A percentile compares a stretch with the other conserved stretches of the same genome.
phyloP scores from a whole-genome alignment of 352 stramenopile genomes.

The Phytopythium sindhum region DNA sequence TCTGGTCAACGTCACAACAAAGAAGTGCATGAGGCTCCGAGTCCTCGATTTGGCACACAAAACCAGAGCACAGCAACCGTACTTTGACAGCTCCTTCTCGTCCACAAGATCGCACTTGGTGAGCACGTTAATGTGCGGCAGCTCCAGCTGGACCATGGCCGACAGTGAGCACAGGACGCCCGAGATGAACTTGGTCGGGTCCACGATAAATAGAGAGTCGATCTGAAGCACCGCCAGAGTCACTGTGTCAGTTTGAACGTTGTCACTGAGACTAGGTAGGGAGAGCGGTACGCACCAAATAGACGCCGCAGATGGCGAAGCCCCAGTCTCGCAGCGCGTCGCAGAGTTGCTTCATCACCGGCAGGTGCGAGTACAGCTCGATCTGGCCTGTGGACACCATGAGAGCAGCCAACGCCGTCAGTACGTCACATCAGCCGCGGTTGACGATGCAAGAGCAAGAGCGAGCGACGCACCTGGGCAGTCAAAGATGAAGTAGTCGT shows the following conservation, averaged over 20 bases:
- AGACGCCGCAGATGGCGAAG: slow-evolving; percentile 88
- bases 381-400: slow-evolving; percentile 67
- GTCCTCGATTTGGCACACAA: neutral
- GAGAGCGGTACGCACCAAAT: slow-evolving; percentile 46
- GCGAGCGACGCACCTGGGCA: slow-evolving; percentile 86
- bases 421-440: neutral
- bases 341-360: slow-evolving; percentile 89
- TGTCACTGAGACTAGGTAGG: no score
- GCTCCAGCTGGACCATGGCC: slow-evolving; percentile 98
- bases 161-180: slow-evolving; percentile 95
- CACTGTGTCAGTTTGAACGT: no score
- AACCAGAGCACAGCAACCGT: slow-evolving; percentile 10
- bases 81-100: slow-evolving; percentile 88
- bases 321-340: slow-evolving; percentile 82
- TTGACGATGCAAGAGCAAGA: no score
- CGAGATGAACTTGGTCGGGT: slow-evolving; percentile 98
- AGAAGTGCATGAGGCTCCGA: neutral
- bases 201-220: slow-evolving; percentile 92
- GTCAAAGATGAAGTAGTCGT: slow-evolving; percentile 99
- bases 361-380: slow-evolving; percentile 90
- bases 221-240: slow-evolving; percentile 69
- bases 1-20: slow-evolving; percentile 18
- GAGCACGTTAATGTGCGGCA: slow-evolving; percentile 93
- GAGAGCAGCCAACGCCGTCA: neutral
- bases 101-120: slow-evolving; percentile 91